A percentile compares a stretch with the other conserved stretches of the same genome.
Conservation (phyloP, 306 rosid species). For the Ammopiptanthus mongolicus region DNA sequence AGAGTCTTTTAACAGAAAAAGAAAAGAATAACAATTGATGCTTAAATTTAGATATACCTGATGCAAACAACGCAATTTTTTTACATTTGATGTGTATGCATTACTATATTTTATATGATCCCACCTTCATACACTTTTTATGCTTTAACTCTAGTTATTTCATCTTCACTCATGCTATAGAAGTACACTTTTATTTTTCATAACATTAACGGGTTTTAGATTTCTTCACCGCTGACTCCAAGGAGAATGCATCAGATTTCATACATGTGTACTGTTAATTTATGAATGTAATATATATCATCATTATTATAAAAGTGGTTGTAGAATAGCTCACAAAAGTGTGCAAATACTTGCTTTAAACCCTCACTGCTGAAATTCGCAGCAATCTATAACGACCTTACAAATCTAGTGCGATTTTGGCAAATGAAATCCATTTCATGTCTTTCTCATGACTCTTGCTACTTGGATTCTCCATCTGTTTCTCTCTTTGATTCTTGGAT, state of each 20-base stretch:
- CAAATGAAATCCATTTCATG: conserved; percentile 10
- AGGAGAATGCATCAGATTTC: neutral
- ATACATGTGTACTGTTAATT: neutral
- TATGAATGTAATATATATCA: neutral
- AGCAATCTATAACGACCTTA: neutral
- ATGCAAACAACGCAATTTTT: neutral
- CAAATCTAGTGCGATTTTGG: neutral
- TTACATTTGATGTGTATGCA: neutral
- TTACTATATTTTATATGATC: neutral
- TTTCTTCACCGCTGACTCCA: neutral
- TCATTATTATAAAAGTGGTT: neutral
- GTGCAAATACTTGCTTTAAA: neutral
- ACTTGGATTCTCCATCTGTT: neutral
- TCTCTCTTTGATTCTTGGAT: conserved; percentile 8
- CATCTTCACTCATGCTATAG: neutral
- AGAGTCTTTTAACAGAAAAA: neutral
- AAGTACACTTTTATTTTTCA: neutral
- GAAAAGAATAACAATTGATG: neutral
- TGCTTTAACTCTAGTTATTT: neutral
- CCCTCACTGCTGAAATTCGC: neutral
- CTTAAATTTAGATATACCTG: neutral
- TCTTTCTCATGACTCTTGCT: neutral
- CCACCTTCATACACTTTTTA: neutral
- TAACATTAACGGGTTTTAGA: neutral
- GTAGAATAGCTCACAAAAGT: neutral